These are phyloP conservation scores for Oemleria cerasiformis DNA, from an alignment of 306 rosid species.

Conservation along the genomic window DNA sequence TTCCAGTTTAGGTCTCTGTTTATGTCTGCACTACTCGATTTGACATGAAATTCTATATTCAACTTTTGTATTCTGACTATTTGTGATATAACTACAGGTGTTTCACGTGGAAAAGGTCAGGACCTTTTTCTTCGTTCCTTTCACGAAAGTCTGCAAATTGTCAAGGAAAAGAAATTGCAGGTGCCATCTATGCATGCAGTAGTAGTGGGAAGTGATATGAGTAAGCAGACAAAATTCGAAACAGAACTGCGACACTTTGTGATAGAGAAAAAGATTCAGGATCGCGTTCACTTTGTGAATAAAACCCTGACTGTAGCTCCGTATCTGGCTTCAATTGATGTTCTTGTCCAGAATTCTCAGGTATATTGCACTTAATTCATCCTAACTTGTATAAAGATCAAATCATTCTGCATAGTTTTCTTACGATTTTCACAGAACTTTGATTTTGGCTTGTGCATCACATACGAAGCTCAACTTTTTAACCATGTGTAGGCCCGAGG, in stretches of 20 bases:
- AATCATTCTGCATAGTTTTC: background rate
- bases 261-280: slow-evolving; percentile 62
- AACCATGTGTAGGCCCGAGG: slow-evolving; percentile 55
- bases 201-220: slow-evolving; percentile 88
- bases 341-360: slow-evolving; percentile 99
- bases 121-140: slow-evolving; percentile 91
- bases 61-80: background rate
- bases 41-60: background rate
- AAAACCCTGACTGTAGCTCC: slow-evolving; percentile 92
- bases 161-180: slow-evolving; percentile 70
- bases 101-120: slow-evolving; percentile 94
- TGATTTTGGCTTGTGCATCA: background rate
- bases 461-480: slow-evolving; percentile 2
- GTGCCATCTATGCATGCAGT: slow-evolving; percentile 85
- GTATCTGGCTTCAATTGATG: slow-evolving; percentile 83
- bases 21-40: background rate
- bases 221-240: slow-evolving; percentile 75
- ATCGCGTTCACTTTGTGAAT: slow-evolving; percentile 86
- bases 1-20: background rate
- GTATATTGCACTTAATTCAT: slow-evolving; percentile 36
- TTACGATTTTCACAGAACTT: background rate
- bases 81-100: slow-evolving; percentile 54
- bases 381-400: slow-evolving; percentile 16
- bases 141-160: slow-evolving; percentile 57
- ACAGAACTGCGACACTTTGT: slow-evolving; percentile 72